These are phyloP conservation scores for Vigna reflexopilosa DNA, from an alignment of 306 rosid species.

Conservation along the genomic window DNA sequence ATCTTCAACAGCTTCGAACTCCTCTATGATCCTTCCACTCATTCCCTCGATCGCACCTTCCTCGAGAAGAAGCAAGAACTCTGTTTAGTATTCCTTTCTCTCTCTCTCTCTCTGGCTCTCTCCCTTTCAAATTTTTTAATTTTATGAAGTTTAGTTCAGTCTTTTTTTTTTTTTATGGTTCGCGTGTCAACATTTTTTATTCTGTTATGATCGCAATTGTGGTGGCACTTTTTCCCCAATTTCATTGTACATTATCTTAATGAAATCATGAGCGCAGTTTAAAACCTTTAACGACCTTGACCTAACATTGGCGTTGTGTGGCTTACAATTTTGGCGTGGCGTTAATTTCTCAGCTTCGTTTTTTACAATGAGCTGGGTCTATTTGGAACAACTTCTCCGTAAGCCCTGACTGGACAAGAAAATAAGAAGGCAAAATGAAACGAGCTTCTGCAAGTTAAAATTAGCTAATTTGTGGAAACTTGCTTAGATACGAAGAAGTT, in stretches of 20 bases:
- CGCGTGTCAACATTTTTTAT: background rate
- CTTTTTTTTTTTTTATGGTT: background rate
- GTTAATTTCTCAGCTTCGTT: background rate
- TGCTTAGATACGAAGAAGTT: background rate
- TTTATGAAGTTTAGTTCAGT: background rate
- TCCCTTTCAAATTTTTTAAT: background rate
- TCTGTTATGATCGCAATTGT: background rate
- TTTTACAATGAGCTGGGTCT: background rate
- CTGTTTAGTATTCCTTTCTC: conserved; percentile 58
- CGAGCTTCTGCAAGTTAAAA: too few species aligned
- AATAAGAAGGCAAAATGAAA: background rate
- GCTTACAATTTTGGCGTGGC: background rate
- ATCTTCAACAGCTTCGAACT: conserved; percentile 99
- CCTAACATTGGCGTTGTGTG: background rate
- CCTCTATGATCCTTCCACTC: conserved; percentile 73
- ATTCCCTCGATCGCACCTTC: conserved; percentile 88
- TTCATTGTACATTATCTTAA: too few species aligned
- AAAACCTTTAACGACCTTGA: conserved; percentile 1
- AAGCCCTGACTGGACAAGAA: background rate
- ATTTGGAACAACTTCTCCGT: background rate
- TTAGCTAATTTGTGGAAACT: too few species aligned
- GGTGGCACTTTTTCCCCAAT: background rate
- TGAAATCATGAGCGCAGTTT: background rate
- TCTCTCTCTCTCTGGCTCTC: background rate
- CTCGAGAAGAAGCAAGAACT: conserved; percentile 99